Percentiles rank a stretch among this genome's conserved stretches.
Conservation (phyloP, 257 asterid genomes). For the Solanum ahanhuiri region DNA sequence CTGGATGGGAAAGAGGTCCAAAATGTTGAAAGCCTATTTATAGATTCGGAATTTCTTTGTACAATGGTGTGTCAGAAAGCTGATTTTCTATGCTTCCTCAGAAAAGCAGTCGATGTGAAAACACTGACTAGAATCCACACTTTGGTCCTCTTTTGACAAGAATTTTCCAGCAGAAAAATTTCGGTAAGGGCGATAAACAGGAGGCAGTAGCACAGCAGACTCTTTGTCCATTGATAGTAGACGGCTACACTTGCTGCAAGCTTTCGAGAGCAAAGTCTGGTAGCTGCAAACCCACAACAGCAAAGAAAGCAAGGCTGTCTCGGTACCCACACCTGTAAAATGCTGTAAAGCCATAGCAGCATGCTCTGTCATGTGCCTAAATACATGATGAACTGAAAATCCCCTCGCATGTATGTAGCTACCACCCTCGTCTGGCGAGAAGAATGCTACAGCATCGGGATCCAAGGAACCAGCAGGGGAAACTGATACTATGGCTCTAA, state of each 20-base stretch:
- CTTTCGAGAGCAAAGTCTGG: slow-evolving; percentile 52
- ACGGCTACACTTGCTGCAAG: slow-evolving; percentile 84
- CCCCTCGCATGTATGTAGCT: slow-evolving; percentile 78
- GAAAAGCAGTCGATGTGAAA: slow-evolving; percentile 69
- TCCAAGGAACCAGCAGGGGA: slow-evolving; percentile 83
- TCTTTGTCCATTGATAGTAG: slow-evolving; percentile 77
- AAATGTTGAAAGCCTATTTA: background rate
- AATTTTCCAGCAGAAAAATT: slow-evolving; percentile 18
- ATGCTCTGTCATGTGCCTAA: slow-evolving; percentile 71
- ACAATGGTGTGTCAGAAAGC: background rate
- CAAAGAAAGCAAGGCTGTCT: slow-evolving; percentile 36
- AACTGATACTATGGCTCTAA: slow-evolving; percentile 73
- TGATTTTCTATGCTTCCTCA: slow-evolving; percentile 27
- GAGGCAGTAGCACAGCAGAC: slow-evolving; percentile 62
- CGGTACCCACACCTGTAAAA: slow-evolving; percentile 41
- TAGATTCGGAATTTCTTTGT: background rate
- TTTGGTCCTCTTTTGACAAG: slow-evolving; percentile 17
- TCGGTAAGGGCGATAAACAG: slow-evolving; percentile 61
- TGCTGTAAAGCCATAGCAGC: slow-evolving; percentile 87
- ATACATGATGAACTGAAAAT: slow-evolving; percentile 57
- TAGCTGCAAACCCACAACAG: slow-evolving; percentile 91
- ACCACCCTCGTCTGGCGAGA: slow-evolving; percentile 97
- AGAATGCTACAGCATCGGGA: slow-evolving; percentile 85
- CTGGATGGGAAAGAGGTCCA: background rate
- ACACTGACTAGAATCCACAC: slow-evolving; percentile 26